Evolutionary conservation across 2,329 filamentous ascomycete genomes (phyloP), one percentile per base, ranked within the genome.

Genomic region (Colletotrichum zoysiae): DNA sequence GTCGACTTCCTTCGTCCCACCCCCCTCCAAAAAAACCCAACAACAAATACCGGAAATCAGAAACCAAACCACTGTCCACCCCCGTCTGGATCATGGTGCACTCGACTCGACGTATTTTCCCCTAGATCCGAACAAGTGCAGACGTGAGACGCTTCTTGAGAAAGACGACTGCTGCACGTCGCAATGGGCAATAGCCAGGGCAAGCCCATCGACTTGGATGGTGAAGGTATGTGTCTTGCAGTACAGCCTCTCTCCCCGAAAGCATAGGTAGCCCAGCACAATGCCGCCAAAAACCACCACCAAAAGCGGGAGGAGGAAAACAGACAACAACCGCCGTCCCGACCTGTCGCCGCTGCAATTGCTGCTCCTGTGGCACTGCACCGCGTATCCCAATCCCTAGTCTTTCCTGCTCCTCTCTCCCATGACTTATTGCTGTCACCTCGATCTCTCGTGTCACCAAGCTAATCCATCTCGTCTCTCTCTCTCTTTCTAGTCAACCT

Each of bases 171-270:
- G 72, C 65, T 72, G 70, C 71, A 75, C 74, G 70, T 74, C 73
- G 73, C 65, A 75, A 98, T 98, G 95, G 95, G 95, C 81, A 98
- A 98, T 85, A 93, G 92, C 81, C 95, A 95, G 84, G 95, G 95
- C 83, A 98, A 98, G 84, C 94, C 93, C 83, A 90, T 97, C 85
- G 92, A 95, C 82, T 92, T 95, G 84, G 93, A 92, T 84, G 95
- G 97, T 85, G 93, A 97, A 92, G 93, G 95, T 97, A 86, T 79
- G 90, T 85, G 73, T 64, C 40, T 69, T 33, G 66, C 67, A 66
- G 59, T 64, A 51, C 38, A 30, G 59, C 67, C 44, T 46, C 44
- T 46, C 42, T 46, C 55, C 18, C 61, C 35, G 62, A 40, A 64
- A 65, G 38, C 60, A 65, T 44, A 48, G 51, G 59, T 44, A 48